Percentiles rank a stretch among this genome's conserved stretches.
phyloP scores from a whole-genome alignment of 1,139 yeast genomes.

The Kodamaea anthophila region DNA sequence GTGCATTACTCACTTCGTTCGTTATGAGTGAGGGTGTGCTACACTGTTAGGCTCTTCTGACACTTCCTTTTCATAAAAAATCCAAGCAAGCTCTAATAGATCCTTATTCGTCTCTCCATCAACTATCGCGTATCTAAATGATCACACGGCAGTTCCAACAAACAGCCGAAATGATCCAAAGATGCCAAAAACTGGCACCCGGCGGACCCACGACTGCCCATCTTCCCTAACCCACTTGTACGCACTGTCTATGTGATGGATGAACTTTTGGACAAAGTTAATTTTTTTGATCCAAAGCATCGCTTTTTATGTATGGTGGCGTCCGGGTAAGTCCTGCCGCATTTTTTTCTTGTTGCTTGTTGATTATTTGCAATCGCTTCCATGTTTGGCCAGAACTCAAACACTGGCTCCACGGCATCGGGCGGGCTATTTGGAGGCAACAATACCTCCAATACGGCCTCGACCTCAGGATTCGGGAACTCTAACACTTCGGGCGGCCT shows the following conservation, averaged over 20 bases:
- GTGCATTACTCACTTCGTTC: not conserved
- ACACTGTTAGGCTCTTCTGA: constrained; percentile 42
- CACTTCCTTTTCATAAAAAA: constrained; percentile 46
- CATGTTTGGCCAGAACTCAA: constrained; percentile 7
- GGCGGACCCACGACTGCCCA: constrained; percentile 15
- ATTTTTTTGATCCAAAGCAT: constrained; percentile 11
- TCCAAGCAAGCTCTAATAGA: constrained; percentile 52
- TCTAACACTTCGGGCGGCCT: constrained; percentile 8
- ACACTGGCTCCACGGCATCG: constrained; percentile 6
- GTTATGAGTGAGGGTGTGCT: not conserved
- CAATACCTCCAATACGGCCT: constrained; percentile 5
- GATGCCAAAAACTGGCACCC: constrained; percentile 24
- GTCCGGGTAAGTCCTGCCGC: constrained; percentile 11
- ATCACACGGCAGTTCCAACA: constrained; percentile 12
- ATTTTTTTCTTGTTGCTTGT: constrained; percentile 5
- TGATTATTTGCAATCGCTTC: constrained; percentile 2
- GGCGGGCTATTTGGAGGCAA: constrained; percentile 8
- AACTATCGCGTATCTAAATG: constrained; percentile 37
- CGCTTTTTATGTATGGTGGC: too few species aligned
- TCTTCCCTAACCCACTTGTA: constrained; percentile 17
- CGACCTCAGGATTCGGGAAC: too few species aligned
- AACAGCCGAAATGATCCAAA: constrained; percentile 9
- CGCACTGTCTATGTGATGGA: constrained; percentile 53
- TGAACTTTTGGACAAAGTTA: constrained; percentile 48
- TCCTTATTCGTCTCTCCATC: constrained; percentile 41